These are phyloP conservation scores for Bimuria novae-zelandiae DNA, from an alignment of 2,329 filamentous ascomycete species.

Conservation along the genomic window DNA sequence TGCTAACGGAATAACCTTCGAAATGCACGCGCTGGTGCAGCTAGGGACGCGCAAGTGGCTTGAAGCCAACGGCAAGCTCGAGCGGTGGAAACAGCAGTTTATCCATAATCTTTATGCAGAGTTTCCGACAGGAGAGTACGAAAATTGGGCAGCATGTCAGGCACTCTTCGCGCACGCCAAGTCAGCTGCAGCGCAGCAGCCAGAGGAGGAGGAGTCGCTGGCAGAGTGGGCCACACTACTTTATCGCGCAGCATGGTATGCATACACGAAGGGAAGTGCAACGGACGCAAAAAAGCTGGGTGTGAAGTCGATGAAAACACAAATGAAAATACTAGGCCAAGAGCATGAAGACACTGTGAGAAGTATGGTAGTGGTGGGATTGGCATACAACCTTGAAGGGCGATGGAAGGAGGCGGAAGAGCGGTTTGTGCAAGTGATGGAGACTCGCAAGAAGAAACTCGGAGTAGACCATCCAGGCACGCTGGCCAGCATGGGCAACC, in stretches of 20 bases:
- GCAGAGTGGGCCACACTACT: neutral
- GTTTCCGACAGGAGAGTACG: slow-evolving; percentile 34
- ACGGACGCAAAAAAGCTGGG: neutral
- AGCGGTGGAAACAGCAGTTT: slow-evolving; percentile 37
- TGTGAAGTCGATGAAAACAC: neutral
- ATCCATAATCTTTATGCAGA: slow-evolving; percentile 29
- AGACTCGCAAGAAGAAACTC: neutral
- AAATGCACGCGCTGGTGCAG: slow-evolving; percentile 43
- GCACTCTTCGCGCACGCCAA: slow-evolving; percentile 38
- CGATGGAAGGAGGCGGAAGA: neutral
- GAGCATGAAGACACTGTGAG: slow-evolving; percentile 10
- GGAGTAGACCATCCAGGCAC: too few species aligned
- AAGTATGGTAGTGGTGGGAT: slow-evolving; percentile 10
- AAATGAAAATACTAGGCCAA: slow-evolving; percentile 10
- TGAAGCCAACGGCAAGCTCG: slow-evolving; percentile 16
- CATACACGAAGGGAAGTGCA: neutral
- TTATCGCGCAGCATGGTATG: neutral
- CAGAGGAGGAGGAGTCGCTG: neutral
- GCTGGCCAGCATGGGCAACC: too few species aligned
- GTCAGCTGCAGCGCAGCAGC: neutral
- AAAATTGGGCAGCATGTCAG: slow-evolving; percentile 42
- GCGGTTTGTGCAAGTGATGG: neutral
- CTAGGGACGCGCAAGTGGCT: slow-evolving; percentile 32
- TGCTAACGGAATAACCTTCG: neutral
- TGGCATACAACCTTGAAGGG: neutral